Conservation (phyloP, 345 rosid species). For the Balakata baccata region DNA sequence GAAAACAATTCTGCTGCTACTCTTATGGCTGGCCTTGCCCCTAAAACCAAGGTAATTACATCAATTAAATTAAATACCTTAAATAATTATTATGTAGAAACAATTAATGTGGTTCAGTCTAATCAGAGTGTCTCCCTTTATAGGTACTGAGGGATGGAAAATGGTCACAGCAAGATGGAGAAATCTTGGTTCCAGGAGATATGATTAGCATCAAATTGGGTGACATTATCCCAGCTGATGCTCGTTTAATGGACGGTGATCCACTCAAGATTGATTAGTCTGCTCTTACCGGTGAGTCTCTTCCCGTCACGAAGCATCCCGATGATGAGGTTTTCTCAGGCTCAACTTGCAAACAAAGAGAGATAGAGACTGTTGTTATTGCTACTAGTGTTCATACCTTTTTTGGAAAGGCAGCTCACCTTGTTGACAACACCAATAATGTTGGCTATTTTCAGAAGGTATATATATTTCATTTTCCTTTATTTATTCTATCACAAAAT, state of each 20-base stretch:
- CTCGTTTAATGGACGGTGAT: slow-evolving; percentile 89
- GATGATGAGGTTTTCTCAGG: slow-evolving; percentile 83
- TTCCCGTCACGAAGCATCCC: slow-evolving; percentile 65
- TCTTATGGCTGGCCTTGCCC: slow-evolving; percentile 95
- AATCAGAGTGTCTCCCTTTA: no score
- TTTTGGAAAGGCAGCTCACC: slow-evolving; percentile 96
- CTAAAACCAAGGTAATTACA: slow-evolving; percentile 59
- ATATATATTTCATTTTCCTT: not conserved
- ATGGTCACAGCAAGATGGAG: slow-evolving; percentile 80
- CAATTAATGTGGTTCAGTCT: not conserved
- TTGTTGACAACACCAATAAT: slow-evolving; percentile 86
- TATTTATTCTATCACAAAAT: not conserved
- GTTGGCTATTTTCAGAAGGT: slow-evolving; percentile 97
- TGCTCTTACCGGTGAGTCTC: slow-evolving; percentile 88
- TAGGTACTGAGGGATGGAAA: slow-evolving; percentile 80
- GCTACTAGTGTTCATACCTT: slow-evolving; percentile 94
- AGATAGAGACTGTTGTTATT: slow-evolving; percentile 85
- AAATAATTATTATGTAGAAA: not conserved
- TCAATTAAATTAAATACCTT: not conserved
- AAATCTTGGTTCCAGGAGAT: slow-evolving; percentile 85
- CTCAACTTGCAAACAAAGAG: slow-evolving; percentile 94
- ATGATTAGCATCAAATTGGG: slow-evolving; percentile 85
- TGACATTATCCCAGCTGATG: slow-evolving; percentile 88
- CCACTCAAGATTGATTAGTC: slow-evolving; percentile 88
- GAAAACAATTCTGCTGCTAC: slow-evolving; percentile 97